Base-by-base conservation (phyloP, 768 basidiomycete species). In the Erythrobasidium yunnanense region DNA sequence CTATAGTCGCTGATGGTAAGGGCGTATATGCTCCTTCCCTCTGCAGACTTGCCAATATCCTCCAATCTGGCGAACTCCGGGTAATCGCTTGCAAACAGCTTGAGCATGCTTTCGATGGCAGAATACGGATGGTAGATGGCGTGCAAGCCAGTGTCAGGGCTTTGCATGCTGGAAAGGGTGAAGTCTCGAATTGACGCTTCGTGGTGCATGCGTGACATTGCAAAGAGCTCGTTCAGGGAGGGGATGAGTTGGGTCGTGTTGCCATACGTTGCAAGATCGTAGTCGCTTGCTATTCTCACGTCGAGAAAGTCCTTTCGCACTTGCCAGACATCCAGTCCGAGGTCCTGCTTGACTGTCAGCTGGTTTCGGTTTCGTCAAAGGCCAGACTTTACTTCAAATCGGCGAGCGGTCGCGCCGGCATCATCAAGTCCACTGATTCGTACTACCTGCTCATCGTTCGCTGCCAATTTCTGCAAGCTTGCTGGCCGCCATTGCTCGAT, bases 11-110 rank as follows among this genome's bases (percentile, higher is more conserved):
- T 79, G 20, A 88, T 79, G 33, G 78, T 79, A 54, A 85, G 70
- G 5, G 79, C 83, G 33, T 78, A 66, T 77, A 86, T 82, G 70
- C 83, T 83, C 62, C 84, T 76, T 1, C 82, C 84, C 73, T 84
- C 79, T 2, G 78, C 81, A 50, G 78, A 82, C 62, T 81, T 80
- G 0, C 86, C 87, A 2, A 88, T 71, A 15, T 74, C 75, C 15
- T 79, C 71, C n/a, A 85, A 63, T 13, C 71, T 68, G 11, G 82
- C 79, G 6, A 76, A 73, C n/a, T 81, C 76, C 0, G 85, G 83
- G 67, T 80, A 77, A 15, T 78, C 69, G 2, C 67, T 73, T 1
- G 77, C 79, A 27, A 87, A 70, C n/a, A 80, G 76, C 35, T 75
- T 57, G 15, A 85, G 73, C 74, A 87, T 85, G 0, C 68, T 65